Base-by-base conservation (phyloP, 2,329 filamentous ascomycete genomes). In the Colletotrichum trifolii region DNA sequence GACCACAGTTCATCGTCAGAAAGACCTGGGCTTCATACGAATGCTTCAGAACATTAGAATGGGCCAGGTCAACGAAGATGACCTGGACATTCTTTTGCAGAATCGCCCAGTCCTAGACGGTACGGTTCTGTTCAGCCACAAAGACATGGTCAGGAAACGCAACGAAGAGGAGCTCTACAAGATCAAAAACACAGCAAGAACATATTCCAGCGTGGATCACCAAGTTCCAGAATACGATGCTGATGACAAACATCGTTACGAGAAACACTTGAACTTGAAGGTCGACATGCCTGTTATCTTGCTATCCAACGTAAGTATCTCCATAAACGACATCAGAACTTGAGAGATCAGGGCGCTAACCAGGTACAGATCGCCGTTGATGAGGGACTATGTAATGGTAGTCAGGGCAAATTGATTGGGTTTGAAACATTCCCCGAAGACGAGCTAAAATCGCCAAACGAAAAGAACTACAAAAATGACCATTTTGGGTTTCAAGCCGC, bases 1-100 rank as follows among this genome's bases (percentile, higher is more conserved):
- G 0, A 81, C 75, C 1, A 76, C 81, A 4, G 85, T 90, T 4
- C 85, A 88, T 69, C 81, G 87, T 6, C 87, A 90, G 64, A 81
- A 70, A 7, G 87, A 90, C 65, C 59, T 72, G 42, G 70, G 69
- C 0, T 89, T 89, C 69, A 83, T 88, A 60, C 72, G 74, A 2
- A 83, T 89, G 45, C 77, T 90, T 2, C 79, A 88, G 40, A 87
- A 83, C 60, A 83, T 83, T 47, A 79, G 86, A 1, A 75, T 83
- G n/a, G 85, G 86, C 1, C 62, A 68, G 0, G 73, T 87, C 0
- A 70, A 73, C 0, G 36, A 47, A 0, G 66, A 67, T 0, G 83
- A 86, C 9, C 74, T 74, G 3, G 54, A 77, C 0, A 72, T 81
- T 0, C 74, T 88, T 0, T 76, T 86, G 62, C 81, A 85, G 56